Evolutionary conservation across 768 basidiomycete species (phyloP).

Genomic region (Udeniomyces megalosporus): DNA sequence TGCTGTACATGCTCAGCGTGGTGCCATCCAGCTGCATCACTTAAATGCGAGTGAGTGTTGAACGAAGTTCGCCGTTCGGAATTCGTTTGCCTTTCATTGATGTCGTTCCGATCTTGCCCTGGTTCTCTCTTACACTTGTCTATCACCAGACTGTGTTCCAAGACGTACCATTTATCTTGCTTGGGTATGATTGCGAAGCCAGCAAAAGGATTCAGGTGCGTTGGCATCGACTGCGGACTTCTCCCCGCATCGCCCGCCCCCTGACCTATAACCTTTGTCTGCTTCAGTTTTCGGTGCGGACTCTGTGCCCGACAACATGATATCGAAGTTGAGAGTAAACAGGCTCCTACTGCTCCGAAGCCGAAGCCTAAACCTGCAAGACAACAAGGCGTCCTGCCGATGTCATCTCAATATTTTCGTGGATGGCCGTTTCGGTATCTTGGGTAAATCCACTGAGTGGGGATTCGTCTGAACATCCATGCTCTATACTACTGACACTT

Average conservation of each 20-base stretch:
- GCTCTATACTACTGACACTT: too few relatives aligned
- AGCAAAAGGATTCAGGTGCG: constrained; percentile 13
- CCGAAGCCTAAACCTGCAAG: not conserved
- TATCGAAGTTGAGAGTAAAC: too few relatives aligned
- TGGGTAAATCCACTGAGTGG: constrained; percentile 43
- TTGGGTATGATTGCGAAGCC: not conserved
- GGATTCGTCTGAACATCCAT: not conserved
- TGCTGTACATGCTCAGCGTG: constrained; percentile 76
- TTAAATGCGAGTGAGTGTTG: constrained; percentile 18
- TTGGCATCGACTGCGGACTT: too few relatives aligned
- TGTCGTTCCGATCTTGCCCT: not conserved
- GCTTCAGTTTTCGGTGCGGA: not conserved
- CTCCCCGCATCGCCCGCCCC: too few relatives aligned
- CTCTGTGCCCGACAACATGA: constrained; percentile 5
- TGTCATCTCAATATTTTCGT: not conserved
- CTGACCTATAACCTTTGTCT: not conserved
- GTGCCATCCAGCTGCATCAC: constrained; percentile 60
- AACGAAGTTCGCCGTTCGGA: too few relatives aligned
- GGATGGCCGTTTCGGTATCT: constrained; percentile 68
- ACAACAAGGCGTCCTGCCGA: not conserved
- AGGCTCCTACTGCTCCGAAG: too few relatives aligned
- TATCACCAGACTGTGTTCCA: too few relatives aligned
- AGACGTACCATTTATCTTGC: too few relatives aligned
- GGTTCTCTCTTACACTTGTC: not conserved
- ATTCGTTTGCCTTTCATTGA: not conserved